Evolutionary conservation across 1,284 basidiomycete genomes (phyloP), one percentile per base, ranked within the genome.

Genomic region (Apiotrichum veenhuisii): DNA sequence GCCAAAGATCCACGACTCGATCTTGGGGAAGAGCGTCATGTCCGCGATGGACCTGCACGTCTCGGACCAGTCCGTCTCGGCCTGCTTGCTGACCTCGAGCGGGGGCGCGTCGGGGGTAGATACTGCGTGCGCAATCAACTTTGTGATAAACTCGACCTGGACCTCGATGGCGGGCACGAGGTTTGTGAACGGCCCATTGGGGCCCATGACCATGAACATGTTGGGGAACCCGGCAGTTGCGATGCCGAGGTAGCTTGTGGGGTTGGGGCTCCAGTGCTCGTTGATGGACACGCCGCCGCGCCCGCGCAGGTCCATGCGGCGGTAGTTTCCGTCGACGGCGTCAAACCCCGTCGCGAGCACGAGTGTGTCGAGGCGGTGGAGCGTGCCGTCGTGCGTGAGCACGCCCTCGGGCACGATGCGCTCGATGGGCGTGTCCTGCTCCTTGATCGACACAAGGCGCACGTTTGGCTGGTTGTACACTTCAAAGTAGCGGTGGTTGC

Each of bases 301-400:
- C 0, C 58, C 58, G 34, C 53, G 45, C 17, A 59, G 27, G 41
- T 59, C 50, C 15, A 59, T 26, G 20, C 47, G 45, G 40, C 50
- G 53, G 38, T 55, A 55, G 50, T 55, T 55, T 22, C 58, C 58
- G 42, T 55, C 53, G 12, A 59, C 54, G 41, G 45, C 54, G 40
- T 55, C 58, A n/a, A 59, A 59, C 5, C 58, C 58, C 30, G 58
- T 59, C 1, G 58, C 58, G 45, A 55, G 45, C 15, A 59, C 51
- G 18, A 59, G 25, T 15, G 55, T 30, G 54, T 59, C 54, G 46
- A 59, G 50, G 50, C 41, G 30, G 36, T 59, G 54, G 33, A 49
- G 54, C 2, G 1, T 17, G 8, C 51, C 58, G 54, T 59, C 58
- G 18, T 37, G n/a, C 15, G 58, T 55, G 18, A 37, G 15, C 7